These are phyloP conservation scores for Rutidosis leptorrhynchoides DNA, from an alignment of 129 eudicot genomes.

Conservation along the genomic window DNA sequence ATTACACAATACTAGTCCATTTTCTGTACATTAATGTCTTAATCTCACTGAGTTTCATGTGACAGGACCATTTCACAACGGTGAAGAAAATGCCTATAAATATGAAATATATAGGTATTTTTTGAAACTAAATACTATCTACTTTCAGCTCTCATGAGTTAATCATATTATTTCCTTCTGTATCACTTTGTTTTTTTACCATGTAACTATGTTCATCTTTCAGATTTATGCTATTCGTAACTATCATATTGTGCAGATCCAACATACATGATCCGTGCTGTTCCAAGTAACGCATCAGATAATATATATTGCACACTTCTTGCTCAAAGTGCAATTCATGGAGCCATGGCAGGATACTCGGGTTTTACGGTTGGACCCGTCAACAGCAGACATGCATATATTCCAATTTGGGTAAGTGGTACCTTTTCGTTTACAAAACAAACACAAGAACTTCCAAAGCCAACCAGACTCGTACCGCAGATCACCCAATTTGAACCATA, in stretches of 20 bases:
- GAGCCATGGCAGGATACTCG: slow-evolving; percentile 93
- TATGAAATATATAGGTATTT: slow-evolving; percentile 77
- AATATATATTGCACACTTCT: slow-evolving; percentile 92
- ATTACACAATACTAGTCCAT: background rate
- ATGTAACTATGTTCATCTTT: background rate
- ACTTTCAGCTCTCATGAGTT: slow-evolving; percentile 8
- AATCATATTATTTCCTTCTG: slow-evolving; percentile 1
- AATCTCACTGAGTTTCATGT: slow-evolving; percentile 27
- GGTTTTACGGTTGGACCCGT: slow-evolving; percentile 94
- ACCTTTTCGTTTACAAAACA: background rate
- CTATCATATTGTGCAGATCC: slow-evolving; percentile 57
- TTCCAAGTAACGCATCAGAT: slow-evolving; percentile 88
- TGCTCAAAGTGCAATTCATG: slow-evolving; percentile 89
- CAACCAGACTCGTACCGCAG: background rate
- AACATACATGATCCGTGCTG: slow-evolving; percentile 88
- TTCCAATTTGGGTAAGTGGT: slow-evolving; percentile 65
- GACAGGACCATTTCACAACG: slow-evolving; percentile 74
- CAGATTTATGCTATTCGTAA: background rate
- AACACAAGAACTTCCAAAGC: no score
- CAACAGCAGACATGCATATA: slow-evolving; percentile 88
- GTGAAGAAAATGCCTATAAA: slow-evolving; percentile 63
- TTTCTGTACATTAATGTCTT: background rate
- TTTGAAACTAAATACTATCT: background rate
- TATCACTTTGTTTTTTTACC: background rate
- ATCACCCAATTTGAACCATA: background rate